These are phyloP conservation scores for Sphenostylis stenocarpa DNA, from an alignment of 306 rosid species.

Conservation along the genomic window DNA sequence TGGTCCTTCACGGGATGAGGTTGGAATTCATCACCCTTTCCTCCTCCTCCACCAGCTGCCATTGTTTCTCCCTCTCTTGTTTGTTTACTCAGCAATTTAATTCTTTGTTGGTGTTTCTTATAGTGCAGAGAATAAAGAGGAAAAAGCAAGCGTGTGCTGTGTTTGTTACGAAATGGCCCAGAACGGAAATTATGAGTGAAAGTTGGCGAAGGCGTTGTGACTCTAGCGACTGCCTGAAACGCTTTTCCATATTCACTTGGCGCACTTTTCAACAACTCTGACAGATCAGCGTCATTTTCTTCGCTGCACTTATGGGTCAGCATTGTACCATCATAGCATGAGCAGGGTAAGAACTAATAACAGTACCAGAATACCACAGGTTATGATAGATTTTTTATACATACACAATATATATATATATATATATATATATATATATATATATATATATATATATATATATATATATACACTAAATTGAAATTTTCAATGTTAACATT, in stretches of 20 bases:
- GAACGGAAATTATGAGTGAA: slow-evolving; percentile 8
- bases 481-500: background rate
- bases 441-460: too few relatives aligned
- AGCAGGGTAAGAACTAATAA: background rate
- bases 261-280: background rate
- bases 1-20: slow-evolving; percentile 87
- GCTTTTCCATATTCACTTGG: background rate
- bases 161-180: background rate
- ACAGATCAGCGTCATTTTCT: slow-evolving; percentile 1
- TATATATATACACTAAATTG: too few relatives aligned
- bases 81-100: background rate
- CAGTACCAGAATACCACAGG: background rate
- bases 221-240: slow-evolving; percentile 1
- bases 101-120: background rate
- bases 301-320: background rate
- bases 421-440: too few relatives aligned
- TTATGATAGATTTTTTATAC: background rate
- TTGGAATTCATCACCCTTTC: slow-evolving; percentile 55
- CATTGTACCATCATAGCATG: background rate
- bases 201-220: slow-evolving; percentile 39
- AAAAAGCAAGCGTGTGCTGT: background rate
- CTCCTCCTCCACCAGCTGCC: slow-evolving; percentile 44
- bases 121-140: background rate
- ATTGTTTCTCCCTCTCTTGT: background rate
- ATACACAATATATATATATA: too few relatives aligned